Percentiles rank a stretch among this genome's conserved stretches.
These are phyloP conservation scores for Polytrichum commune DNA, from an alignment of 225 moss, liverwort and hornwort species.

Conservation along the genomic window DNA sequence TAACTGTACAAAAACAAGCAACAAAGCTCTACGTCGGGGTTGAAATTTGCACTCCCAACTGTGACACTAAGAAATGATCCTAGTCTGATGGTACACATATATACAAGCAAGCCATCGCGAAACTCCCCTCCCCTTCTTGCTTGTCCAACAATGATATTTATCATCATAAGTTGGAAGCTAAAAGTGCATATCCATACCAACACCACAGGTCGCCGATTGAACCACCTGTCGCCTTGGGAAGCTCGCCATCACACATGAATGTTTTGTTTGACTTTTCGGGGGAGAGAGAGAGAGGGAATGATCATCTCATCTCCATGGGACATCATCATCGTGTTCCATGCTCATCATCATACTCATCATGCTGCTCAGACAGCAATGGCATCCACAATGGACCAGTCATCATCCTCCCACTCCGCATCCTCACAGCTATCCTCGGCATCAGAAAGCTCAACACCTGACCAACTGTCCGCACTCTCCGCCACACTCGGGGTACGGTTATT, in stretches of 20 bases:
- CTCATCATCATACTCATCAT: not conserved
- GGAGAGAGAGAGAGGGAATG: not conserved
- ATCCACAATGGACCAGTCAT: constrained; percentile 52
- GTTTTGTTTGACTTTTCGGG: not conserved
- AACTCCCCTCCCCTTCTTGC: not conserved
- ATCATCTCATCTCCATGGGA: not conserved
- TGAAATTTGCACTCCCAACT: not conserved
- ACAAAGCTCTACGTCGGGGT: not conserved
- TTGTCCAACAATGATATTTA: not conserved
- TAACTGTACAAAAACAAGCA: constrained; percentile 2
- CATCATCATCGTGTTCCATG: not conserved
- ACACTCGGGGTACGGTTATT: constrained; percentile 20
- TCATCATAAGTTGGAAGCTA: not conserved
- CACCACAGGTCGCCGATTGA: not conserved
- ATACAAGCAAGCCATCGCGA: not conserved
- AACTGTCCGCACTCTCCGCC: constrained; percentile 34
- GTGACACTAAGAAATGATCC: not conserved
- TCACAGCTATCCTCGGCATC: constrained; percentile 29
- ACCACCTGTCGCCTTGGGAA: not conserved
- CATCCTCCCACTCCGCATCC: constrained; percentile 32
- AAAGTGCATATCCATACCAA: not conserved
- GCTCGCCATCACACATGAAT: not conserved
- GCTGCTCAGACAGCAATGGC: constrained; percentile 23
- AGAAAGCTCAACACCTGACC: constrained; percentile 46
- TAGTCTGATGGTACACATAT: not conserved